Base-by-base conservation (phyloP, 345 rosid genomes). In the Tarenaya hassleriana region DNA sequence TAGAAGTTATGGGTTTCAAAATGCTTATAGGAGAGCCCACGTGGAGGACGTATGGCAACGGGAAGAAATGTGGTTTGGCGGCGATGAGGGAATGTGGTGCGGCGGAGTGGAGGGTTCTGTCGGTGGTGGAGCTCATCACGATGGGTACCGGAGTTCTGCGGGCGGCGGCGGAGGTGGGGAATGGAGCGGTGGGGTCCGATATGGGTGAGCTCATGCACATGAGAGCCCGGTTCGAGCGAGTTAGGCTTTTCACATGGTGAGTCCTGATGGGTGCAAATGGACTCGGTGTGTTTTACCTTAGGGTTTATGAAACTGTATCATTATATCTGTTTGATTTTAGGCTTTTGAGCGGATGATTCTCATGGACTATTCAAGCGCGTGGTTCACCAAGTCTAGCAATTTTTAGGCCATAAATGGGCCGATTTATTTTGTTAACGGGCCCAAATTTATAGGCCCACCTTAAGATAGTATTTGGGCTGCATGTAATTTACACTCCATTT, bases 91-190 rank as follows among this genome's bases (percentile, higher is more conserved):
- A 75, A 47, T 79, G 87, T 8, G 85, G 89, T 14, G 61, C 62
- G 8, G 88, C 73, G 34, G 96, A 84, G 52, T 73, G 78, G 79
- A 70, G 62, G 29, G 82, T 91, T 13, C 60, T 91, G 62, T 74
- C 74, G 65, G 81, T 94, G 10, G 83, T 91, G 61, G 92, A 78
- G 39, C 86, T 87, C 7, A 80, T 91, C 1, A 74, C 98, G 1
- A 84, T 87, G 98, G 98, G 98, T 3, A 96, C 96, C 6, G 98
- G 98, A 16, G 98, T 91, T 39, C 61, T 91, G n/a, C 98, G 96
- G 51, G 66, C 65, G 16, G 27, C 57, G 11, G 16, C 29, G 53
- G 11, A 74, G n/a, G 56, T 35, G 14, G 76, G 67, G 48, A 50
- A 52, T 19, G 75, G 53, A 50, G 73, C 53, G 41, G 52, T 10